Conservation (phyloP, 2,329 filamentous ascomycete species). For the Cladosporium sphaerospermum region DNA sequence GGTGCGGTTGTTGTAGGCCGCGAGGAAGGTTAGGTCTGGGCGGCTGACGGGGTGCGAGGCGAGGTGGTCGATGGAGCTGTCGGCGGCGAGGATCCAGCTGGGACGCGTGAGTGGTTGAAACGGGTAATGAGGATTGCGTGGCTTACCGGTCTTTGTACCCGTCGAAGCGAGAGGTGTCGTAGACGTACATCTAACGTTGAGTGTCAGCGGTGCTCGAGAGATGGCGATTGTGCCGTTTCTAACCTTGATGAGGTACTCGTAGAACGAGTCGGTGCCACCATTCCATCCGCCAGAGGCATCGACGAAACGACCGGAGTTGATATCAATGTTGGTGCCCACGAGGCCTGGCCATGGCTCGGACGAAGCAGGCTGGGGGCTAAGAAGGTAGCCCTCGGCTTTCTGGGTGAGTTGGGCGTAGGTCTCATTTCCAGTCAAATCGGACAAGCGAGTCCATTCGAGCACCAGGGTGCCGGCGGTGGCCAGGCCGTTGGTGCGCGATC, state of each 20-base stretch:
- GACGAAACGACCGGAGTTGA: slow-evolving; percentile 59
- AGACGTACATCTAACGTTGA: slow-evolving; percentile 62
- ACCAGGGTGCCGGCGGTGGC: slow-evolving; percentile 73
- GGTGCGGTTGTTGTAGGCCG: slow-evolving; percentile 46
- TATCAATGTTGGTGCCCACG: slow-evolving; percentile 60
- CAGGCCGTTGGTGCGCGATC: slow-evolving; percentile 58
- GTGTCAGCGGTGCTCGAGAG: not conserved
- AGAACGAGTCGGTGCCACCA: slow-evolving; percentile 72
- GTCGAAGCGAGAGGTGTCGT: slow-evolving; percentile 59
- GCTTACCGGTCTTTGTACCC: slow-evolving; percentile 54
- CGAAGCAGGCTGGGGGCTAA: slow-evolving; percentile 56
- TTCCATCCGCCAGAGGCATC: slow-evolving; percentile 68
- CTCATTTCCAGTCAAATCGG: slow-evolving; percentile 63
- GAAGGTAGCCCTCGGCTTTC: slow-evolving; percentile 62
- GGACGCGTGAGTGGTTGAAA: slow-evolving; percentile 24
- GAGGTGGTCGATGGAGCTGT: slow-evolving; percentile 68
- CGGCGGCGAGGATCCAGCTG: slow-evolving; percentile 64
- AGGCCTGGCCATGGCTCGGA: slow-evolving; percentile 72
- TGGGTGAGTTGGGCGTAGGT: slow-evolving; percentile 63
- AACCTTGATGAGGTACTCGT: slow-evolving; percentile 78
- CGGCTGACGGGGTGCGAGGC: slow-evolving; percentile 60
- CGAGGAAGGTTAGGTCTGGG: slow-evolving; percentile 67
- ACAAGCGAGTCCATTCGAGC: slow-evolving; percentile 76
- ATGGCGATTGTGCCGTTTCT: not conserved
- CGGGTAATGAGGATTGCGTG: not conserved